These are phyloP conservation scores for Calonectria pauciramosa DNA, from an alignment of 2,329 filamentous ascomycete species.

Conservation along the genomic window DNA sequence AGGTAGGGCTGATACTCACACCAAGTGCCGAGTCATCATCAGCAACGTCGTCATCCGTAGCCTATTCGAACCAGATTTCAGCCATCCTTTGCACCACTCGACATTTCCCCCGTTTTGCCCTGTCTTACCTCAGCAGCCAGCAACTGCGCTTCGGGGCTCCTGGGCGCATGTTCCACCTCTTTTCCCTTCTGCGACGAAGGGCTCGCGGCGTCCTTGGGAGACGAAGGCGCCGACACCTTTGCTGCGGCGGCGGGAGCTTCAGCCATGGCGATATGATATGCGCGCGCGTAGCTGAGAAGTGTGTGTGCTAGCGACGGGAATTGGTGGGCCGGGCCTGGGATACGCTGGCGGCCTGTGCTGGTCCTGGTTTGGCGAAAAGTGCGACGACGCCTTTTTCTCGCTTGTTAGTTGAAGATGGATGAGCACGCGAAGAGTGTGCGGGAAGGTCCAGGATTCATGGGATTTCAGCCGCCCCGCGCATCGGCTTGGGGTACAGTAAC, in stretches of 20 bases:
- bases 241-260: background rate
- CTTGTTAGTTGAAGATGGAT: background rate
- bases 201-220: conserved; percentile 11
- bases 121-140: conserved; percentile 35
- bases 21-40: conserved; percentile 44
- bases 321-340: background rate
- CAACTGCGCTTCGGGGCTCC: conserved; percentile 13
- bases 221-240: background rate
- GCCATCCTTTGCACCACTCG: background rate
- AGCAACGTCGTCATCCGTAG: conserved; percentile 10
- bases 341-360: background rate
- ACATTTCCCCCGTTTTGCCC: background rate
- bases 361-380: background rate
- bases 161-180: background rate
- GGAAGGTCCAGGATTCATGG: background rate
- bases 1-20: conserved; percentile 23
- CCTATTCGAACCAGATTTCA: background rate
- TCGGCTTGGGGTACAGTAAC: background rate
- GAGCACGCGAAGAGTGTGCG: background rate
- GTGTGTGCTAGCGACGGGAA: background rate
- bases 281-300: background rate
- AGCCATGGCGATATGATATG: background rate
- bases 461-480: background rate
- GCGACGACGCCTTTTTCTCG: background rate
- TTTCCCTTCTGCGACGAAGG: conserved; percentile 10